Base-by-base conservation (phyloP, 2,329 filamentous ascomycete genomes). In the Epichloe gansuensis region DNA sequence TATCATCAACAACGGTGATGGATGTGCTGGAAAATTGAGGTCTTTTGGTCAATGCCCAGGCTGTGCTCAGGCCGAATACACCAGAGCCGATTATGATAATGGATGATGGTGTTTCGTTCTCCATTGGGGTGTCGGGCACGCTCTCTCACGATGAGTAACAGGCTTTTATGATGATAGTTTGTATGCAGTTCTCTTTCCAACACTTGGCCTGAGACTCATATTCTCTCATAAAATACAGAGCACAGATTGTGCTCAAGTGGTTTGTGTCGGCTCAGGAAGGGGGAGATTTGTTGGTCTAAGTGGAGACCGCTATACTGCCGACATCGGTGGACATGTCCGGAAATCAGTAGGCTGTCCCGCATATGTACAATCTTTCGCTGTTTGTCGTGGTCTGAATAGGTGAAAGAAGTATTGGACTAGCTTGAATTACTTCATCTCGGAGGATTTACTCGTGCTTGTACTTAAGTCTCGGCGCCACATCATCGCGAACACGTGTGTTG, bases 1-100 rank as follows among this genome's bases (percentile, higher is more conserved):
- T 48, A 52, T 79, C 72, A 65, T 85, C 78, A 53, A 86, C 67
- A 49, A 85, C 60, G 15, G 79, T 82, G 65, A 86, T 81, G 51
- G 67, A 63, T 42, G 77, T 75, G 51, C 68, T 55, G 56, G 72
- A 61, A 69, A 82, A 81, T 56, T 65, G 71, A 39, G 80, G 71
- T 38, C 85, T 80, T 57, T 77, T 75, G 54, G 83, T 73, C 46
- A 96, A 77, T 13, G 86, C 77, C 58, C 83, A 81, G 50, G 89
- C 87, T 7, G 75, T 77, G 54, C 69, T 67, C 52, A 78, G 75
- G 57, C 81, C 81, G 59, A 84, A 84, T 56, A 81, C 78, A 45
- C 81, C 81, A n/a, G 79, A 79, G 52, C 85, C 85, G 52, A 88
- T 68, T 56, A 89, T 84, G 52, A 89, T 74, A 60, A 88, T 75